Evolutionary conservation across 768 basidiomycete genomes (phyloP), one percentile per base, ranked within the genome.

Genomic region (Lanmaoa rubissima): DNA sequence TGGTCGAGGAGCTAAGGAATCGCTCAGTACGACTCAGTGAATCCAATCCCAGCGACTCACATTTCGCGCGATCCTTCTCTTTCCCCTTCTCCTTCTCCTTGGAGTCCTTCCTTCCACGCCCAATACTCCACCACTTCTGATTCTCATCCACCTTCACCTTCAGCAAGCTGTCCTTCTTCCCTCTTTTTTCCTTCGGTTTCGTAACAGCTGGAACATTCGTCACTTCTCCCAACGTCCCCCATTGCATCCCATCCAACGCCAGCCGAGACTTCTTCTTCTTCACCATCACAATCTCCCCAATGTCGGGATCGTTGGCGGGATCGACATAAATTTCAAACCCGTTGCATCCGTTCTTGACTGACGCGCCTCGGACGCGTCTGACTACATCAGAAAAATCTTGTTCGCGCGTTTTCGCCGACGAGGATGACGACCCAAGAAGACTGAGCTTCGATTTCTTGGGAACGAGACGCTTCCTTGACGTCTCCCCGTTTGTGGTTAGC

Each of bases 111-210:
- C 86, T 73, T 11, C 87, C 87, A 14, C 88, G 74, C 7, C 88
- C 85, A 56, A 92, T 85, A 59, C 81, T 92, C 91, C 90, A 92
- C 89, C 90, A 92, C 69, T 85, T 88, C 65, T 79, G 78, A 63
- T 78, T 82, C 58, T 79, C 76, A 43, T 79, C 78, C 28, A 57
- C 68, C 69, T 79, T 81, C 53, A 75, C 59, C 64, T 76, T 76
- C 54, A 74, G 65, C 56, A 67, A 43, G 19, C 62, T 58, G 48
- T 59, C 59, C 66, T 64, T 64, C 63, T 75, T 76, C 56, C 71
- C 72, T 45, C 75, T 61, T 62, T 70, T 66, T 74, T 79, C 66
- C 70, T 70, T 69, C 59, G 56, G 48, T 53, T 64, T 53, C 32
- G 64, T 50, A 19, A 51, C 54, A 17, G 70, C 24, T 6, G 76